Conservation (phyloP, 1,284 basidiomycete species). For the Xerocomus nothofagi region DNA sequence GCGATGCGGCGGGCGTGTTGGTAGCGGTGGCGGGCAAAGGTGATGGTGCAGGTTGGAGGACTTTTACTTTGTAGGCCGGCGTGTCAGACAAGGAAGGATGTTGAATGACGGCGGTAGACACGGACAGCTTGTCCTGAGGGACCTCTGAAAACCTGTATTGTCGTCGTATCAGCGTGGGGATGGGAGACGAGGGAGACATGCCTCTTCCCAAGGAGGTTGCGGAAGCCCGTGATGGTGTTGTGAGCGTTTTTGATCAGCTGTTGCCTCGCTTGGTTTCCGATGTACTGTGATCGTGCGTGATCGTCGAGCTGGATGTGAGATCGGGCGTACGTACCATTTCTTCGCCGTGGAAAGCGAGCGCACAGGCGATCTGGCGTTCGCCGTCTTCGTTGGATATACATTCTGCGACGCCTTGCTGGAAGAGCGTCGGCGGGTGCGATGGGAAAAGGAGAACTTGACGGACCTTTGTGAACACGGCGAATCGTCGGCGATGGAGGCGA, state of each 20-base stretch:
- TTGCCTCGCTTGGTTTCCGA: constrained; percentile 92
- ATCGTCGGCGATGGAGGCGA: too few relatives aligned
- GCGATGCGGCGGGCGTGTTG: constrained; percentile 68
- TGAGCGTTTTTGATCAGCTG: constrained; percentile 94
- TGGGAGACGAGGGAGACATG: too few relatives aligned
- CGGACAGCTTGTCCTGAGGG: constrained; percentile 49
- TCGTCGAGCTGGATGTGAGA: constrained; percentile 4
- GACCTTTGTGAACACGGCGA: constrained; percentile 95
- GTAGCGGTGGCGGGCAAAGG: constrained; percentile 52
- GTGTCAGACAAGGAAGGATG: constrained; percentile 72
- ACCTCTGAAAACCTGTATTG: constrained; percentile 78
- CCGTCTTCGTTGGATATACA: constrained; percentile 99
- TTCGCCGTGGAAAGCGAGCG: constrained; percentile 89
- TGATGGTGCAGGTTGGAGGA: constrained; percentile 72
- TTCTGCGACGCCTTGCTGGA: constrained; percentile 82
- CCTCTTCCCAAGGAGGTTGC: constrained; percentile 93
- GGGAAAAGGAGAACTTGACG: background rate
- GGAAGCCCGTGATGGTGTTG: constrained; percentile 94
- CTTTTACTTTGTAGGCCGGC: constrained; percentile 86
- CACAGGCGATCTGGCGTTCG: constrained; percentile 96
- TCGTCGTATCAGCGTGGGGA: too few relatives aligned
- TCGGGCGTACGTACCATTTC: constrained; percentile 65
- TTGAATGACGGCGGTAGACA: constrained; percentile 70
- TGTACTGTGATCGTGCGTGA: constrained; percentile 62
- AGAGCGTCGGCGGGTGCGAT: background rate